phyloP scores from a whole-genome alignment of 768 basidiomycete genomes.

The Suillus discolor region DNA sequence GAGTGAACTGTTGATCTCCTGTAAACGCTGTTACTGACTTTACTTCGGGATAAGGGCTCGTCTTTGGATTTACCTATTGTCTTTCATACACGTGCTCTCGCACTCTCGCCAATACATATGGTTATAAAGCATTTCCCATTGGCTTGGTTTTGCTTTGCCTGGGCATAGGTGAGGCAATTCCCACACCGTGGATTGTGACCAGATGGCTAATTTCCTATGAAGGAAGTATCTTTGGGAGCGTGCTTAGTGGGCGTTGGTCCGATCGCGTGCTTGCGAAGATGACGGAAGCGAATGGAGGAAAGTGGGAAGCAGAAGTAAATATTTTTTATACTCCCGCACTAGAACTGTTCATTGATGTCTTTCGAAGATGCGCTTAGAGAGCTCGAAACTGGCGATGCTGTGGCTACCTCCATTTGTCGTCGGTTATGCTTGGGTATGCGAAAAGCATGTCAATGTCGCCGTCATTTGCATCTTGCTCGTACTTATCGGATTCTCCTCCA shows the following conservation, averaged over 20 bases:
- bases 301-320: slow-evolving; percentile 66
- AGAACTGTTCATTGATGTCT: not conserved
- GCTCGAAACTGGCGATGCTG: slow-evolving; percentile 58
- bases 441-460: slow-evolving; percentile 62
- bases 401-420: slow-evolving; percentile 57
- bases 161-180: slow-evolving; percentile 55
- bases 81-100: slow-evolving; percentile 75
- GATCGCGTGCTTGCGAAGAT: slow-evolving; percentile 48
- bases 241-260: slow-evolving; percentile 62
- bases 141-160: slow-evolving; percentile 78
- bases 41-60: slow-evolving; percentile 45
- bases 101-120: slow-evolving; percentile 63
- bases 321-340: not conserved
- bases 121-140: slow-evolving; percentile 67
- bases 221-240: slow-evolving; percentile 54
- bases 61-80: slow-evolving; percentile 72
- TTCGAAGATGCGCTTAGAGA: slow-evolving; percentile 71
- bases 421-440: slow-evolving; percentile 75
- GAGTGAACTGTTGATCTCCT: too few relatives aligned
- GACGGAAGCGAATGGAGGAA: slow-evolving; percentile 47
- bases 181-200: not conserved
- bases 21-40: too few relatives aligned
- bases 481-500: slow-evolving; percentile 50
- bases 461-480: slow-evolving; percentile 77
- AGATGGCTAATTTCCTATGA: not conserved